Percentiles rank a stretch among this genome's conserved stretches.
These are phyloP conservation scores for Dendryphion nanum DNA, from an alignment of 2,329 filamentous ascomycete genomes.

Conservation along the genomic window DNA sequence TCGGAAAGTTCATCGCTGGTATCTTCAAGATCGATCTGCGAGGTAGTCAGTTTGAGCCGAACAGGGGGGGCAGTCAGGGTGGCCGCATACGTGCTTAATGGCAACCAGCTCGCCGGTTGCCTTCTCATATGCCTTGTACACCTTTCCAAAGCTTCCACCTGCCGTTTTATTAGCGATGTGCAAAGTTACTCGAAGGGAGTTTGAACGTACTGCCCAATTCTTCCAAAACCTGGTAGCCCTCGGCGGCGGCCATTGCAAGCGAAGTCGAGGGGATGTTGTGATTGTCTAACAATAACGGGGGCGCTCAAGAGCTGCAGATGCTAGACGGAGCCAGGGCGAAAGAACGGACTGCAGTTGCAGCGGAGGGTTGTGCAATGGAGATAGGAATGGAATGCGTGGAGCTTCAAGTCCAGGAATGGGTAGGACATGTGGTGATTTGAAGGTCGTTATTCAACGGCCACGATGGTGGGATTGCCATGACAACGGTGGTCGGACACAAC, in stretches of 20 bases:
- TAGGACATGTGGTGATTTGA: too few relatives aligned
- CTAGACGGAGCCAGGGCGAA: conserved; percentile 19
- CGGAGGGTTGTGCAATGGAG: too few relatives aligned
- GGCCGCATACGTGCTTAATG: conserved; percentile 87
- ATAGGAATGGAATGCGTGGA: too few relatives aligned
- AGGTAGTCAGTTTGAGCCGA: too few relatives aligned
- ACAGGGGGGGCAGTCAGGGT: too few relatives aligned
- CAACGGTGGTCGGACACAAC: conserved; percentile 26
- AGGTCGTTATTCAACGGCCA: too few relatives aligned
- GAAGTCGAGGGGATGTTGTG: conserved; percentile 12
- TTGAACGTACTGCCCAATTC: conserved; percentile 82
- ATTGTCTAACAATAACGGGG: conserved; percentile 16
- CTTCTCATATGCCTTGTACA: conserved; percentile 95
- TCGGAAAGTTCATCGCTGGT: conserved; percentile 98
- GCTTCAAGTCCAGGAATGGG: too few relatives aligned
- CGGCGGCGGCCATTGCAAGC: conserved; percentile 70
- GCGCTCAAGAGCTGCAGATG: conserved; percentile 13
- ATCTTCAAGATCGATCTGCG: conserved; percentile 93
- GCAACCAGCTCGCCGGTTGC: conserved; percentile 89
- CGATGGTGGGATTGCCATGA: conserved; percentile 23
- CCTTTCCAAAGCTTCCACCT: conserved; percentile 94
- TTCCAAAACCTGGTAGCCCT: conserved; percentile 91
- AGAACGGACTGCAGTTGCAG: conserved; percentile 22
- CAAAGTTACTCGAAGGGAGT: not conserved
- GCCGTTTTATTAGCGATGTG: conserved; percentile 14